Evolutionary conservation across 2,329 filamentous ascomycete genomes (phyloP), one percentile per base, ranked within the genome.

Genomic region (Lachnum nothofagi): DNA sequence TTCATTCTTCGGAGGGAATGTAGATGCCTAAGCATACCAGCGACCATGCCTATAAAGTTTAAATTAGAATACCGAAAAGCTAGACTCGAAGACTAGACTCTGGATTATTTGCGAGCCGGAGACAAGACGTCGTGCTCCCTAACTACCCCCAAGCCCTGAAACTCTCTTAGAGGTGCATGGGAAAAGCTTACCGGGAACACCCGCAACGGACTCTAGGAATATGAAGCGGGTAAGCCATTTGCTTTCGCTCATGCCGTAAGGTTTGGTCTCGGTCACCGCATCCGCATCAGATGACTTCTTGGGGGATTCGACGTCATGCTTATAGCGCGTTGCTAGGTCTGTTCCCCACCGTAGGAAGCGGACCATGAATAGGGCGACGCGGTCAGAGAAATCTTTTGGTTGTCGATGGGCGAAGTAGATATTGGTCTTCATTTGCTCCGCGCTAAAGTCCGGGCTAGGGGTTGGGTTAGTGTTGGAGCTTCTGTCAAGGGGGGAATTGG

Each of bases 31-130:
- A 97, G 75, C 87, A 95, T 96, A 19, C 90, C 93, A 0, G 86
- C 93, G 0, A 97, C 91, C 89, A 97, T 97, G 6, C 93, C 93
- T 0, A n/a, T n/a, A n/a, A n/a, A n/a, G n/a, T n/a, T n/a, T n/a
- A n/a, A n/a, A n/a, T n/a, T n/a, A n/a, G n/a, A n/a, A n/a, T n/a
- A n/a, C n/a, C n/a, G n/a, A n/a, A n/a, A n/a, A n/a, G n/a, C n/a
- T n/a, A n/a, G n/a, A n/a, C n/a, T n/a, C n/a, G n/a, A n/a, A n/a
- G n/a, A n/a, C n/a, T n/a, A n/a, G n/a, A n/a, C n/a, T n/a, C n/a
- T n/a, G n/a, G n/a, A n/a, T n/a, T n/a, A n/a, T n/a, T n/a, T n/a
- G n/a, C n/a, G n/a, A n/a, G n/a, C n/a, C n/a, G n/a, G n/a, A n/a
- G n/a, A n/a, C n/a, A n/a, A n/a, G n/a, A n/a, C n/a, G n/a, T n/a